Conservation (phyloP, 176 grass and related monocot genomes). For the Avena atlantica region DNA sequence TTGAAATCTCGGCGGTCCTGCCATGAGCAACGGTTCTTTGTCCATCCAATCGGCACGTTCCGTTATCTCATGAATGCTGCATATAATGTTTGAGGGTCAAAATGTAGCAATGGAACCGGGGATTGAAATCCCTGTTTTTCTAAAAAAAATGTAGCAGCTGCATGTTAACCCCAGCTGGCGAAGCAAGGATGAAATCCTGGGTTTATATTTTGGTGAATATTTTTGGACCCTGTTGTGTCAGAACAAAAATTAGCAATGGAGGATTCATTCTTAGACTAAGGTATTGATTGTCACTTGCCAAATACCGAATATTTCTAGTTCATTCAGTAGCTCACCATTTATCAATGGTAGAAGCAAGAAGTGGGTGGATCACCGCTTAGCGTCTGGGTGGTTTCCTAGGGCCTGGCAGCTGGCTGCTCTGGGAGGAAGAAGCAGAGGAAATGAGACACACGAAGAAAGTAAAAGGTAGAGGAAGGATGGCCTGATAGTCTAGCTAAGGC, state of each 20-base stretch:
- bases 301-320: background rate
- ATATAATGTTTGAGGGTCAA: background rate
- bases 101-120: background rate
- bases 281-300: background rate
- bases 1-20: background rate
- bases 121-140: too few species aligned
- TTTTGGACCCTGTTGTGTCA: background rate
- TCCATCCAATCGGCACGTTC: background rate
- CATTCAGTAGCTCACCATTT: constrained; percentile 23
- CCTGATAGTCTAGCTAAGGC: background rate
- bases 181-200: background rate
- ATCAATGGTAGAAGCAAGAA: background rate
- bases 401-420: background rate
- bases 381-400: background rate
- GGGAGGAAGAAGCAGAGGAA: background rate
- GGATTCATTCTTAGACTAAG: background rate
- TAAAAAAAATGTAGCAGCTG: background rate
- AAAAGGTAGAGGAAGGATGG: background rate
- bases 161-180: background rate
- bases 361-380: background rate
- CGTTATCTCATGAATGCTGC: background rate
- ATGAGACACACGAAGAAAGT: background rate
- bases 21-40: background rate
- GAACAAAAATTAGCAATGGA: background rate
- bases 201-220: background rate